Percentiles rank a stretch among this genome's conserved stretches.
Conservation (phyloP, 129 eudicot genomes). For the Sambucus nigra region DNA sequence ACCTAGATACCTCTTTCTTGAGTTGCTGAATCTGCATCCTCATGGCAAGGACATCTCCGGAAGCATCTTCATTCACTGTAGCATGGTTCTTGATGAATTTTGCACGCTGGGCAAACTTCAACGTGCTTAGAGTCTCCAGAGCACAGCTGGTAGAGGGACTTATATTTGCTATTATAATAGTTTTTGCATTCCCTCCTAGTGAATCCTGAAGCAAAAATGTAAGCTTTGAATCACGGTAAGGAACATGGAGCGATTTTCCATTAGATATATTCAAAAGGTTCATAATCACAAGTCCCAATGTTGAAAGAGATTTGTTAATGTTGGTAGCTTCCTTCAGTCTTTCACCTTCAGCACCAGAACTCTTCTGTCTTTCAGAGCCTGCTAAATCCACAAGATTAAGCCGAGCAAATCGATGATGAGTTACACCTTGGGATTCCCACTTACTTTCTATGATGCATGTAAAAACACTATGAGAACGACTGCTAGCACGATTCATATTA, state of each 20-base stretch:
- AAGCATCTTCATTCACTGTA: slow-evolving; percentile 88
- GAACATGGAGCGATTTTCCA: slow-evolving; percentile 74
- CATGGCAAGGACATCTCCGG: slow-evolving; percentile 71
- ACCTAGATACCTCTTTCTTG: slow-evolving; percentile 85
- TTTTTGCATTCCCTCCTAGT: slow-evolving; percentile 93
- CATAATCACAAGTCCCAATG: slow-evolving; percentile 98
- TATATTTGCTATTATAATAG: slow-evolving; percentile 94
- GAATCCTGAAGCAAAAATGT: slow-evolving; percentile 99
- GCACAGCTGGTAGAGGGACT: slow-evolving; percentile 97
- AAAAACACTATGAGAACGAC: slow-evolving; percentile 96
- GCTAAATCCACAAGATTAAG: slow-evolving; percentile 95
- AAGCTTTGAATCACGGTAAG: slow-evolving; percentile 93
- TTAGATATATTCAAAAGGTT: slow-evolving; percentile 82
- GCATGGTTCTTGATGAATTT: slow-evolving; percentile 95
- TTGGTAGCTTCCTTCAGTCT: slow-evolving; percentile 93
- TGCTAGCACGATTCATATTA: slow-evolving; percentile 96
- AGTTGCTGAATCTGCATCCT: slow-evolving; percentile 61
- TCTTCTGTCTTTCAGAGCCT: slow-evolving; percentile 97
- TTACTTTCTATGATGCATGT: slow-evolving; percentile 89
- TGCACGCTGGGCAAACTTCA: slow-evolving; percentile 97
- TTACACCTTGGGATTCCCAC: slow-evolving; percentile 82
- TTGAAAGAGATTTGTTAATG: slow-evolving; percentile 85
- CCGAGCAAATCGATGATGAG: slow-evolving; percentile 79
- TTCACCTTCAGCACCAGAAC: slow-evolving; percentile 99
- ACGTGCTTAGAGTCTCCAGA: slow-evolving; percentile 83